phyloP scores from a whole-genome alignment of 2,329 filamentous ascomycete genomes.

The Xylaria sp. region DNA sequence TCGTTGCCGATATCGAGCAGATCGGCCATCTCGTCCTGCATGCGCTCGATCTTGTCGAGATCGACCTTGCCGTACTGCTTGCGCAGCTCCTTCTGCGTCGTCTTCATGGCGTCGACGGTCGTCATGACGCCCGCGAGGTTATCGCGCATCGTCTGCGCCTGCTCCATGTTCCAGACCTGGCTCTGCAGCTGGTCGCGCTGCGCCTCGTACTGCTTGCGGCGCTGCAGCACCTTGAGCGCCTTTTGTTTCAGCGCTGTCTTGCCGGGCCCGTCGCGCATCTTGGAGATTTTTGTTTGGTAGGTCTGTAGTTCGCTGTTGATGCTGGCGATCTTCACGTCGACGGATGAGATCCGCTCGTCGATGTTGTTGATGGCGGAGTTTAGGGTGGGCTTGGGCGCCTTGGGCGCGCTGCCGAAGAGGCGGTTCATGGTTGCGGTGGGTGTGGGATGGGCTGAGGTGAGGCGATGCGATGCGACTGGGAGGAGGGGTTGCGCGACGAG shows the following conservation, averaged over 20 bases:
- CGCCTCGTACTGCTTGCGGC: slow-evolving; percentile 87
- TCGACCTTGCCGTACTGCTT: slow-evolving; percentile 97
- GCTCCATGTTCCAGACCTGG: slow-evolving; percentile 99
- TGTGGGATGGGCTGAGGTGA: neutral
- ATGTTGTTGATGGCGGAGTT: slow-evolving; percentile 68
- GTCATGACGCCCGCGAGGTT: slow-evolving; percentile 98
- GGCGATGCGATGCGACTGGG: neutral
- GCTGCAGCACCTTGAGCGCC: slow-evolving; percentile 87
- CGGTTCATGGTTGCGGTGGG: slow-evolving; percentile 71
- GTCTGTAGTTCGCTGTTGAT: slow-evolving; percentile 84
- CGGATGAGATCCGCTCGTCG: slow-evolving; percentile 59
- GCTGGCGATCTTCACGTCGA: slow-evolving; percentile 91
- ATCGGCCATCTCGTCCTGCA: slow-evolving; percentile 99
- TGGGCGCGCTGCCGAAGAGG: slow-evolving; percentile 83
- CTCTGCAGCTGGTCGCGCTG: slow-evolving; percentile 90
- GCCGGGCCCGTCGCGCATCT: slow-evolving; percentile 93
- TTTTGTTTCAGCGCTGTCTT: slow-evolving; percentile 92
- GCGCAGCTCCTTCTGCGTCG: slow-evolving; percentile 84
- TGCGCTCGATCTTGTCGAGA: slow-evolving; percentile 91
- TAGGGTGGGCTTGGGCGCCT: slow-evolving; percentile 80
- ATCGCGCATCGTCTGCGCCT: slow-evolving; percentile 96
- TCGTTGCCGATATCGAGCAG: slow-evolving; percentile 96
- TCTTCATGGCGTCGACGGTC: slow-evolving; percentile 95
- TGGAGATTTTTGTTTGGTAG: slow-evolving; percentile 80
- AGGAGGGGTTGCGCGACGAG: neutral